Evolutionary conservation across 805 yeast species (phyloP), one percentile per base, ranked within the genome.

Genomic region (Lachancea sp.): DNA sequence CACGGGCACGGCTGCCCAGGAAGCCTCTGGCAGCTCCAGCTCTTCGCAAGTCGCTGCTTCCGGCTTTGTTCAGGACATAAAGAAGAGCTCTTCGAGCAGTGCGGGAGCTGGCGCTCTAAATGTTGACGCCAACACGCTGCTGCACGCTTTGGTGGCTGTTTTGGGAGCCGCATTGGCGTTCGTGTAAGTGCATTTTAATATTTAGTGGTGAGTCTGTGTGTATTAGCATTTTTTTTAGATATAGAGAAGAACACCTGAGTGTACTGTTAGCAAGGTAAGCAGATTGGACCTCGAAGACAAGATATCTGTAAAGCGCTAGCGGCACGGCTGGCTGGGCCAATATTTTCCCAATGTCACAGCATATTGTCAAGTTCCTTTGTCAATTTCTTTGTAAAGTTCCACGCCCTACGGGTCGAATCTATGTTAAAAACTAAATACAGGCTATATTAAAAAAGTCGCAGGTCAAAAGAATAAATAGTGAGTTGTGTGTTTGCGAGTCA

Each of bases 41-140:
- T 33, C 18, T 10, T 35, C 15, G 27, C 25, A 20, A 22, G 25
- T 22, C n/a, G 18, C 27, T n/a, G n/a, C n/a, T 9, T 9, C 38
- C 22, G 55, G 52, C 12, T 54, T 54, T 31, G 48, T 52, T 19
- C 58, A 54, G 37, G 46, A 52, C 48, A 48, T 50, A 26, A 50
- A 50, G 15, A 41, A 38, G 19, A 42, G 34, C 30, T 30, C 49
- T 22, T 44, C 41, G 11, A 26, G 50, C 17, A 18, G 45, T 34
- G 47, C 44, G 11, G 49, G 43, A 18, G 52, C 49, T 13, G 45
- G 44, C 39, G 13, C 46, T 29, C 15, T 31, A 27, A 16, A 39
- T 10, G 22, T 30, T 2, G 27, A 22, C 19, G 17, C 20, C 41
- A 27, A 29, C 20, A 19, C 29, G 8, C 36, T 42, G 17, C n/a